phyloP scores from a whole-genome alignment of 2,329 filamentous ascomycete genomes.

The Trichoderma koningiopsis region DNA sequence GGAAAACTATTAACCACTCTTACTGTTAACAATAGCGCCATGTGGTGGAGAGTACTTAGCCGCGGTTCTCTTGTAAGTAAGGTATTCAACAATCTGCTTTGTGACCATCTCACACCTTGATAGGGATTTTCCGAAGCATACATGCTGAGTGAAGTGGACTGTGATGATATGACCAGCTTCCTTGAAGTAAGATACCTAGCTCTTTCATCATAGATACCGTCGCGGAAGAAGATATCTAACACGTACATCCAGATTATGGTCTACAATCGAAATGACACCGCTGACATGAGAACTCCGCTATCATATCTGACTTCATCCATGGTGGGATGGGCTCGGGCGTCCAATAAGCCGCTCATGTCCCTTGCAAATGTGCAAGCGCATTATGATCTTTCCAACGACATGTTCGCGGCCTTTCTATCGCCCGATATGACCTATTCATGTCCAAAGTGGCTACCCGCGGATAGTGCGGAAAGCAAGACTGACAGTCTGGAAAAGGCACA shows the following conservation, averaged over 20 bases:
- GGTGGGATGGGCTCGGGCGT: constrained; percentile 58
- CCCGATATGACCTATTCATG: constrained; percentile 79
- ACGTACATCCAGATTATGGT: constrained; percentile 62
- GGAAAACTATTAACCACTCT: background rate
- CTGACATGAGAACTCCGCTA: constrained; percentile 64
- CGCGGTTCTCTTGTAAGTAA: constrained; percentile 9
- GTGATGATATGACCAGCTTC: constrained; percentile 66
- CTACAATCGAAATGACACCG: constrained; percentile 63
- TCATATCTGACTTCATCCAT: constrained; percentile 61
- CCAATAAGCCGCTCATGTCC: constrained; percentile 60
- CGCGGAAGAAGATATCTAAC: background rate
- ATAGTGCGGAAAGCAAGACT: constrained; percentile 33
- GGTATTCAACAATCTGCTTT: background rate
- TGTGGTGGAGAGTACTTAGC: constrained; percentile 14
- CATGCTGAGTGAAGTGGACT: constrained; percentile 41
- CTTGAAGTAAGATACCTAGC: constrained; percentile 57
- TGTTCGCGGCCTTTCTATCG: constrained; percentile 73
- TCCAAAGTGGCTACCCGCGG: constrained; percentile 57
- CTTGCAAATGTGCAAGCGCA: constrained; percentile 70
- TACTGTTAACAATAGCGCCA: background rate
- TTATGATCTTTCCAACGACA: constrained; percentile 75
- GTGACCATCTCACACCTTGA: background rate
- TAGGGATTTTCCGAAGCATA: constrained; percentile 17
- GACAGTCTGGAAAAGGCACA: constrained; percentile 68
- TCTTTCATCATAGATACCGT: background rate